These are phyloP conservation scores for Porodaedalea pini DNA, from an alignment of 1,284 basidiomycete genomes.

Conservation along the genomic window DNA sequence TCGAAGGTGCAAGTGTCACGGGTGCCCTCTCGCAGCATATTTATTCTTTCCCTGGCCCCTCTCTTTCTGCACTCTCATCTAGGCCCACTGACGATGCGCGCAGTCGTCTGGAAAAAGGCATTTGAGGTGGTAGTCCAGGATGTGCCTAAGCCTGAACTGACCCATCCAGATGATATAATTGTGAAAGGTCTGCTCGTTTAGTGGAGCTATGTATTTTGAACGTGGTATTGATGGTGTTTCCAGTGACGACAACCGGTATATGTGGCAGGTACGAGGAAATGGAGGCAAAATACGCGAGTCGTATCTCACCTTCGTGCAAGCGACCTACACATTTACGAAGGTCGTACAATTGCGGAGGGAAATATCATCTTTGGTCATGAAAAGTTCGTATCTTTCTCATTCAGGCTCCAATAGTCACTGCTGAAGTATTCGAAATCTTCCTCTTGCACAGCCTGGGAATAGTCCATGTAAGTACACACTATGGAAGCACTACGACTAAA, in stretches of 20 bases:
- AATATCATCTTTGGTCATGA: slow-evolving; percentile 54
- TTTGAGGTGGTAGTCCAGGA: slow-evolving; percentile 43
- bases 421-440: background rate
- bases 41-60: background rate
- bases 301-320: slow-evolving; percentile 27
- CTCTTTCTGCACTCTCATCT: background rate
- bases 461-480: slow-evolving; percentile 35
- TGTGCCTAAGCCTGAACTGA: slow-evolving; percentile 42
- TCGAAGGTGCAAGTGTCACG: too few relatives aligned
- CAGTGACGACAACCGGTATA: slow-evolving; percentile 50
- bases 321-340: slow-evolving; percentile 55
- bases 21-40: too few relatives aligned
- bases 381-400: slow-evolving; percentile 35
- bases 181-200: slow-evolving; percentile 36
- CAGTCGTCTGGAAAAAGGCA: slow-evolving; percentile 48
- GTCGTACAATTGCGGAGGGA: slow-evolving; percentile 45
- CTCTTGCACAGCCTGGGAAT: slow-evolving; percentile 41
- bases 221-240: background rate
- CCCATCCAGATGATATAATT: slow-evolving; percentile 50
- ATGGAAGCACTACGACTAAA: background rate
- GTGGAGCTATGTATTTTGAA: background rate
- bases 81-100: slow-evolving; percentile 36
- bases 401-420: background rate
- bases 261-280: slow-evolving; percentile 42
- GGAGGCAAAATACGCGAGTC: background rate